Conservation (phyloP, 768 basidiomycete genomes). For the Lenzites betulinus region DNA sequence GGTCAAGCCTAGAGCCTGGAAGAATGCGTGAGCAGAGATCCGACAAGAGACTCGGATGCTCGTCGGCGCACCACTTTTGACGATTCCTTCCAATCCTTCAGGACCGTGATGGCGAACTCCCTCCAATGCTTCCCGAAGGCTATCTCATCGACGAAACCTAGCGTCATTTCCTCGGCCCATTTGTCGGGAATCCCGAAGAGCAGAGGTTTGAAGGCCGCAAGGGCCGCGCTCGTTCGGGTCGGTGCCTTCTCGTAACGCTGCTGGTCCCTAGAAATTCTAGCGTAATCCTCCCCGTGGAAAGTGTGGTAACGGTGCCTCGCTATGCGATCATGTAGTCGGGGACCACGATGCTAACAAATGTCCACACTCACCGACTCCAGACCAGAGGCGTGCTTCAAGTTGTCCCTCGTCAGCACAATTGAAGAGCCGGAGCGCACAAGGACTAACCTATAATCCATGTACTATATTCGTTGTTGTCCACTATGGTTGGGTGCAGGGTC, state of each 20-base stretch:
- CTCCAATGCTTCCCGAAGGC: constrained; percentile 29
- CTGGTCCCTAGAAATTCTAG: constrained; percentile 27
- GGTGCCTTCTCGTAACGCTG: constrained; percentile 7
- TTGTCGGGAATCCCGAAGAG: constrained; percentile 21
- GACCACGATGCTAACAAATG: not conserved
- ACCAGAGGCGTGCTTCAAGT: constrained; percentile 28
- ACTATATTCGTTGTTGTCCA: constrained; percentile 5
- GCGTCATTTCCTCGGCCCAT: constrained; percentile 18
- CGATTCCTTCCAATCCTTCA: constrained; percentile 24
- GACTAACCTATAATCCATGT: constrained; percentile 23
- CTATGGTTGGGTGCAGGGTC: not conserved
- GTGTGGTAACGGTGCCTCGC: constrained; percentile 27
- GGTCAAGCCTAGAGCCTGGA: constrained; percentile 12
- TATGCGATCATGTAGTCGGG: not conserved
- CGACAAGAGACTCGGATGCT: not conserved
- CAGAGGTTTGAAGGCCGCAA: constrained; percentile 5
- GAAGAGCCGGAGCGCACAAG: not conserved
- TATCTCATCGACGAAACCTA: constrained; percentile 26
- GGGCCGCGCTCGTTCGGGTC: not conserved
- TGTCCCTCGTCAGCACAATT: not conserved
- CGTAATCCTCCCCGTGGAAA: constrained; percentile 29
- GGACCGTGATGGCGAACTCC: constrained; percentile 16
- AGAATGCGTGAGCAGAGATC: not conserved
- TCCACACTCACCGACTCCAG: constrained; percentile 15
- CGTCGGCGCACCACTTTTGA: constrained; percentile 12